Evolutionary conservation across 2,329 filamentous ascomycete species (phyloP), one percentile per base, ranked within the genome.

Genomic region (Aspergillaceae sp.): DNA sequence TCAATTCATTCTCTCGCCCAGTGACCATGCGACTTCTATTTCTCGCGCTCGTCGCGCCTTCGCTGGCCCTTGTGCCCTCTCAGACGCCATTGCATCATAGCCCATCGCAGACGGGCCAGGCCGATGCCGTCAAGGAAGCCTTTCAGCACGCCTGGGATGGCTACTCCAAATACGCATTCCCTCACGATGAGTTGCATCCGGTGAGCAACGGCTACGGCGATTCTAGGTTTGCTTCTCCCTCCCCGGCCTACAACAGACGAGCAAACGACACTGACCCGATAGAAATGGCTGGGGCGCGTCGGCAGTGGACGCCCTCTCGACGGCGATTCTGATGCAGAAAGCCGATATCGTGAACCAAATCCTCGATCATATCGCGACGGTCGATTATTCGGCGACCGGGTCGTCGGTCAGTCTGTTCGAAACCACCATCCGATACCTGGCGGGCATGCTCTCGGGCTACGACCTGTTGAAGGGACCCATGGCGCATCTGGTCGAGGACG

Each of bases 241-340:
- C 30, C 19, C 8, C 26, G 5, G 40, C 29, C 40, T 41, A 30
- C 9, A 29, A n/a, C 11, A 34, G 9, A 7, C 10, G n/a, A 19
- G 26, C 9, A 29, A 36, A 47, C 51, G 6, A 51, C 37, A 19
- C 19, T 19, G 19, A 19, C 19, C 19, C 10, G 9, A n/a, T 45
- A 90, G 86, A 51, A 90, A 90, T 59, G 83, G 80, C 45, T 94
- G 88, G 88, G 88, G 87, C 27, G 86, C 87, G 29, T 89, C 83
- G 37, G 86, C 87, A 1, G 77, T 92, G 9, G 88, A 94, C 63
- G 85, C 86, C 1, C 72, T 94, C 41, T 84, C 80, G 48, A 94
- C 88, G 0, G 87, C 87, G 5, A 72, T 90, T 42, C 66, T 94
- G 27, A 91, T 94, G 85, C 75, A 77, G 35, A 76, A 87, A 40